Percentiles rank a stretch among this genome's conserved stretches.
phyloP scores from a whole-genome alignment of 345 rosid genomes.

The Kernera saxatilis region DNA sequence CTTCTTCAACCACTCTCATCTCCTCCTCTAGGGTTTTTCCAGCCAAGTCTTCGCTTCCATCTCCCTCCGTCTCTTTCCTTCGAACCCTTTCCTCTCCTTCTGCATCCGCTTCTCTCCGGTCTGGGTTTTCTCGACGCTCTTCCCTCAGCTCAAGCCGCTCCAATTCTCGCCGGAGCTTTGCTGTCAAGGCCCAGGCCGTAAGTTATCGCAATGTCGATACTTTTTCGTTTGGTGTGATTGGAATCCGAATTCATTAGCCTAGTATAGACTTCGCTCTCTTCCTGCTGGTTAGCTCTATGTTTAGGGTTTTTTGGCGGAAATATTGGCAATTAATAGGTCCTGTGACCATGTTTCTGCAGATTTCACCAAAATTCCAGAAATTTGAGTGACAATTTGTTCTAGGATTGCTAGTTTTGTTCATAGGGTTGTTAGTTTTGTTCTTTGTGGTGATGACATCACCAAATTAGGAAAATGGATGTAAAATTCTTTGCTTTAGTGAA shows the following conservation, averaged over 20 bases:
- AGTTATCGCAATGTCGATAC: slow-evolving; percentile 7
- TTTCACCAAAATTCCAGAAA: background rate
- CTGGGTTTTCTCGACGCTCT: slow-evolving; percentile 40
- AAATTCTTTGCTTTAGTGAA: background rate
- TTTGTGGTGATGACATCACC: background rate
- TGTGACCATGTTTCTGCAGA: background rate
- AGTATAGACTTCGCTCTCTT: background rate
- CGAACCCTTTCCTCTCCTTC: slow-evolving; percentile 42
- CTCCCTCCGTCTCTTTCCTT: slow-evolving; percentile 35
- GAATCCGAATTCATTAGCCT: background rate
- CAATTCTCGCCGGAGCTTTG: slow-evolving; percentile 46
- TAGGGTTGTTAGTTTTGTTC: background rate
- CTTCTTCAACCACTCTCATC: slow-evolving; percentile 54
- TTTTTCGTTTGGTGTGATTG: background rate
- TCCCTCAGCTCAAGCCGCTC: slow-evolving; percentile 37
- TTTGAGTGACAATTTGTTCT: slow-evolving; percentile 1
- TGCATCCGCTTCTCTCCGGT: slow-evolving; percentile 40
- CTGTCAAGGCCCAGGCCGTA: slow-evolving; percentile 58
- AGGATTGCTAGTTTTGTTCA: background rate
- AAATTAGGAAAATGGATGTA: background rate
- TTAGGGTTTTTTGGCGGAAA: background rate
- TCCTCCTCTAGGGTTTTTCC: slow-evolving; percentile 42
- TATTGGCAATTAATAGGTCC: background rate
- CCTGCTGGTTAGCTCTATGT: background rate
- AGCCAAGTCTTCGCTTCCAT: slow-evolving; percentile 32